Percentiles rank a stretch among this genome's conserved stretches.
Evolutionary conservation across 306 rosid genomes (phyloP).

Genomic region (Trichosanthes truncata): DNA sequence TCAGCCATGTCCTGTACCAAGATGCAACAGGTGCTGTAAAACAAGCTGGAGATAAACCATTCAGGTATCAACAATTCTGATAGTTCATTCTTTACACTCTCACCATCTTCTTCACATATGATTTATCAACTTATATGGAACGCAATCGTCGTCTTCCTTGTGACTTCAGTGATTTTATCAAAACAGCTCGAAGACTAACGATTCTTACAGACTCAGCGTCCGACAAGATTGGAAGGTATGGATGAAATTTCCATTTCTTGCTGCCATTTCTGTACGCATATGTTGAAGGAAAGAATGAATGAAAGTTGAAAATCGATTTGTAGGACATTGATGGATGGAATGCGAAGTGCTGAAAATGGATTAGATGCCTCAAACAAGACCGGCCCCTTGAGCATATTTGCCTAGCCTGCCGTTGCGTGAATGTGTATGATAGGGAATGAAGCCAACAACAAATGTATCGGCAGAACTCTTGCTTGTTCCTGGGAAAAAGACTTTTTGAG

Average conservation of each 20-base stretch:
- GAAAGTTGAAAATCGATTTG: slow-evolving; percentile 13
- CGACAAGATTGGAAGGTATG: slow-evolving; percentile 49
- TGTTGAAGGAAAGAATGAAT: neutral
- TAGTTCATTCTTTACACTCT: neutral
- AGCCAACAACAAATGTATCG: neutral
- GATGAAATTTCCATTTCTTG: neutral
- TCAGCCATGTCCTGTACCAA: slow-evolving; percentile 65
- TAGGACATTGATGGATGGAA: slow-evolving; percentile 58
- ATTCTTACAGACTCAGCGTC: slow-evolving; percentile 45
- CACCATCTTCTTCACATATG: neutral
- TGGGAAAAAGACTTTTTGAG: neutral
- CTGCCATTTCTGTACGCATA: neutral
- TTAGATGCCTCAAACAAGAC: slow-evolving; percentile 68
- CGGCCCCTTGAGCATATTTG: slow-evolving; percentile 72
- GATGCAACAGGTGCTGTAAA: slow-evolving; percentile 63
- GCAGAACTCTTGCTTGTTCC: slow-evolving; percentile 1
- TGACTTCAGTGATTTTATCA: slow-evolving; percentile 67
- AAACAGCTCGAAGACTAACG: slow-evolving; percentile 69
- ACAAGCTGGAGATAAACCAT: slow-evolving; percentile 82
- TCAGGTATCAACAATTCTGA: slow-evolving; percentile 35
- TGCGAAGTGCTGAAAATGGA: slow-evolving; percentile 49
- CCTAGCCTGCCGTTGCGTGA: slow-evolving; percentile 13
- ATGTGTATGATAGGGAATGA: neutral
- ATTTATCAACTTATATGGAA: neutral
- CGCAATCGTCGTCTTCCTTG: neutral